Percentiles rank a stretch among this genome's conserved stretches.
Conservation (phyloP, 2,329 filamentous ascomycete genomes). For the Trichothecium sympodiale region DNA sequence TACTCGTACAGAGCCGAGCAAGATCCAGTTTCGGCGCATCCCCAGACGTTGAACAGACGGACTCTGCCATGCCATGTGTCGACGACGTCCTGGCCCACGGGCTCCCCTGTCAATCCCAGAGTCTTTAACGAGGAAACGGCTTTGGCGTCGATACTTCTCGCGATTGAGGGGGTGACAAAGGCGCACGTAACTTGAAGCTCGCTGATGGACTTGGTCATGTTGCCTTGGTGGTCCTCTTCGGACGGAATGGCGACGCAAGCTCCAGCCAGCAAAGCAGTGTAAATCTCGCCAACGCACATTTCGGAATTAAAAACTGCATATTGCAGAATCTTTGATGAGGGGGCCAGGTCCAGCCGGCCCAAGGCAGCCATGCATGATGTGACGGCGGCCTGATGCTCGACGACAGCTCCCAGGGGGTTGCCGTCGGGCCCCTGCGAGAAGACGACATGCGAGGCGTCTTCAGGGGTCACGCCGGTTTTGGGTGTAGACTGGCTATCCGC, state of each 20-base stretch:
- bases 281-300: neutral
- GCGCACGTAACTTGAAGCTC: no score
- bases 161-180: no score
- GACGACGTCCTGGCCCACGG: constrained; percentile 6
- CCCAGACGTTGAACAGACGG: constrained; percentile 7
- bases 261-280: neutral
- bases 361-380: neutral
- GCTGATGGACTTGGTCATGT: no score
- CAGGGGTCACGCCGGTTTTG: neutral
- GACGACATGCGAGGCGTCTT: constrained; percentile 6
- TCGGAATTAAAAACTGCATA: neutral
- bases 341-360: no score
- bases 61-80: constrained; percentile 8
- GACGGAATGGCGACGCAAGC: constrained; percentile 3
- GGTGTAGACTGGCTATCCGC: no score
- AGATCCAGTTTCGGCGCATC: constrained; percentile 17
- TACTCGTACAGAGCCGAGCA: no score
- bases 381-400: constrained; percentile 3
- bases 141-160: neutral
- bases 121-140: neutral
- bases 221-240: no score
- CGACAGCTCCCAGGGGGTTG: constrained; percentile 4
- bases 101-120: constrained; percentile 7
- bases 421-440: constrained; percentile 3
- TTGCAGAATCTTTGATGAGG: no score